Evolutionary conservation across 495 filamentous ascomycete genomes (phyloP), one percentile per base, ranked within the genome.

Genomic region (Astrothelium subdiscretum): DNA sequence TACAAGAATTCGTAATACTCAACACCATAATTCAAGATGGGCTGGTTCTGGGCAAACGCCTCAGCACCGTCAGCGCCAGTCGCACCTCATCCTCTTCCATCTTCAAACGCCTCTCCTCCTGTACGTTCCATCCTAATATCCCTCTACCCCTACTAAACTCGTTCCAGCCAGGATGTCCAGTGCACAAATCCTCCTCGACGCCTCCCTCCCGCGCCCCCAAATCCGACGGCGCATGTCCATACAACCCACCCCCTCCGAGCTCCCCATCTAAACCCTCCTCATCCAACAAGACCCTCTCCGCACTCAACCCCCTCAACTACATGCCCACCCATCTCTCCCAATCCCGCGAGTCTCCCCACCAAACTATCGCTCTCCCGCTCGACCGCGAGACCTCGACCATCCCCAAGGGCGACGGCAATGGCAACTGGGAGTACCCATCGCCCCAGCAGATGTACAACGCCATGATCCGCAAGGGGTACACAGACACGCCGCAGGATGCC

Each of bases 381-480:
- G 81, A 85, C 2, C 88, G 94, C 52, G 89, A 95, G 70, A 72
- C 79, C 11, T 92, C 88, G 20, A 87, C 91, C 1, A 99, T 99
- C 63, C 94, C 95, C 24, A 83, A 87, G 60, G 91, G 89, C 65
- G 83, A 86, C 67, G 81, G 79, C 42, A 63, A 74, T 6, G 84
- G 85, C 13, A 94, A 90, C 69, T 97, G 94, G 94, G 95, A 97
- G 73, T 97, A 97, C 70, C 95, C 94, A 0, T 96, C 91, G 0
- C 92, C 95, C 11, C 95, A 97, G 76, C 94, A 97, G 73, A 97
- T 97, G 94, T 97, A 97, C 77, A 99, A 97, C 70, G 94, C 95
- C 0, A 86, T 97, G 79, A 75, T 95, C 60, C 86, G 95, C 59
- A 97, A 99, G 74, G 94, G 94, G 22, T 90, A 96, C 74, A 92